These are phyloP conservation scores for Cyclostephanos tholiformis DNA, from an alignment of 108 stramenopile genomes.

Conservation along the genomic window DNA sequence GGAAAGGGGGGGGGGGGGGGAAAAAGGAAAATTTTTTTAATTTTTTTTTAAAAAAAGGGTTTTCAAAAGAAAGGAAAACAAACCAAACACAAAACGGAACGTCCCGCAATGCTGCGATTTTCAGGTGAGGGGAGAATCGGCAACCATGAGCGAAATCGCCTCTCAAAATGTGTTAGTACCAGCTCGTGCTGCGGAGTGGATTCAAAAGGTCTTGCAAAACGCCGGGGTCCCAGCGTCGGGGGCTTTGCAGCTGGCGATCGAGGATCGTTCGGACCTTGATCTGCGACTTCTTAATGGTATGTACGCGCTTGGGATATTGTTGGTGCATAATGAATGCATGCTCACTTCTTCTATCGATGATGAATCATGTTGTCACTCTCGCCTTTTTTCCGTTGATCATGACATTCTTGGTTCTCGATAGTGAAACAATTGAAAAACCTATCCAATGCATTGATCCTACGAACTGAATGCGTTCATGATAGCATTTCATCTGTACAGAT, in stretches of 20 bases:
- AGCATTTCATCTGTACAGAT: background rate
- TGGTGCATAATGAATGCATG: background rate
- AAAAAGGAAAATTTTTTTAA: too few species aligned
- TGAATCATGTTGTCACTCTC: background rate
- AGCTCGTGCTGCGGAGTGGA: slow-evolving; percentile 33
- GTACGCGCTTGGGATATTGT: background rate
- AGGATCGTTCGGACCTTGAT: background rate
- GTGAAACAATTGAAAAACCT: slow-evolving; percentile 33
- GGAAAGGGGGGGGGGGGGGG: too few species aligned
- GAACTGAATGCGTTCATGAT: background rate
- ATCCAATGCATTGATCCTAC: slow-evolving; percentile 15
- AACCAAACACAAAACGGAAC: too few species aligned
- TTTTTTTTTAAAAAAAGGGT: too few species aligned
- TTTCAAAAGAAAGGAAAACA: too few species aligned
- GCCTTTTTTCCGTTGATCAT: background rate
- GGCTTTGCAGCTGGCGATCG: background rate
- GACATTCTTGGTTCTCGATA: background rate
- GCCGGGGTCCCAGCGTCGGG: slow-evolving; percentile 1
- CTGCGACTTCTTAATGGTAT: slow-evolving; percentile 13
- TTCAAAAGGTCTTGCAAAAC: slow-evolving; percentile 14
- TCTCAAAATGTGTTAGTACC: slow-evolving; percentile 7
- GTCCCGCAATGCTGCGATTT: background rate
- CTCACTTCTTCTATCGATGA: background rate
- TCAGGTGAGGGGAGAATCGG: background rate
- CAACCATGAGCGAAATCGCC: background rate